Percentiles rank a stretch among this genome's conserved stretches.
Conservation (phyloP, 2,329 filamentous ascomycete genomes). For the Fusarium subglutinans region DNA sequence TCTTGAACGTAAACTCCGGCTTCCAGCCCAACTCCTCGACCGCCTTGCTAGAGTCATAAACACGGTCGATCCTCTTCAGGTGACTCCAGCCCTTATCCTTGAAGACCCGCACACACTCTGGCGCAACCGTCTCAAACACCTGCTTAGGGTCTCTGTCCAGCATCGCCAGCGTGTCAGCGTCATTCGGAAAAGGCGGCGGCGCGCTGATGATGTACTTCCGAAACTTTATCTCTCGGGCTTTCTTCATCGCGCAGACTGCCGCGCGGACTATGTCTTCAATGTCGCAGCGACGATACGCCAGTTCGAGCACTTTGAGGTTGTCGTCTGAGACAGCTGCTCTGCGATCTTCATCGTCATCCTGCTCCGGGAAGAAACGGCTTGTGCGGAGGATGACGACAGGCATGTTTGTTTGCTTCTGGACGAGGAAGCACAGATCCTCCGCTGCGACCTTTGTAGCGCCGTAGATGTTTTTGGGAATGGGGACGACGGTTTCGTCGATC, state of each 20-base stretch:
- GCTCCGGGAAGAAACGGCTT: slow-evolving; percentile 60
- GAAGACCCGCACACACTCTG: slow-evolving; percentile 46
- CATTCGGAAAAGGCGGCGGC: slow-evolving; percentile 52
- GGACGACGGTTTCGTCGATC: slow-evolving; percentile 54
- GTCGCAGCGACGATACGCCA: slow-evolving; percentile 57
- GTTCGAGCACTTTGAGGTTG: slow-evolving; percentile 60
- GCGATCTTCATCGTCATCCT: slow-evolving; percentile 56
- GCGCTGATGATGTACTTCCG: slow-evolving; percentile 56
- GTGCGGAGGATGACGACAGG: slow-evolving; percentile 57
- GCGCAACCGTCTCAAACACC: slow-evolving; percentile 44
- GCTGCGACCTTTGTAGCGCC: slow-evolving; percentile 59
- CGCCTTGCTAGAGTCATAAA: slow-evolving; percentile 56
- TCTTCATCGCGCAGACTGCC: slow-evolving; percentile 51
- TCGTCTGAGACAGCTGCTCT: slow-evolving; percentile 49
- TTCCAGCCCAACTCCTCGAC: slow-evolving; percentile 54
- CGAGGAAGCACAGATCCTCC: slow-evolving; percentile 57
- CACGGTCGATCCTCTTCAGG: slow-evolving; percentile 52
- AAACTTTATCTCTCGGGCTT: slow-evolving; percentile 47
- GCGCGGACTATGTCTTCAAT: slow-evolving; percentile 56
- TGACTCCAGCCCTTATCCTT: slow-evolving; percentile 49
- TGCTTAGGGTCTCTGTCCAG: slow-evolving; percentile 47
- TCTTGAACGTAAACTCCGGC: slow-evolving; percentile 53
- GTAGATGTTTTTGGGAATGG: slow-evolving; percentile 59
- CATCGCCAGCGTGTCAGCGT: slow-evolving; percentile 43
- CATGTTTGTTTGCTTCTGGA: slow-evolving; percentile 51